Base-by-base conservation (phyloP, 2,329 filamentous ascomycete genomes). In the Ceratocystis colombiana region DNA sequence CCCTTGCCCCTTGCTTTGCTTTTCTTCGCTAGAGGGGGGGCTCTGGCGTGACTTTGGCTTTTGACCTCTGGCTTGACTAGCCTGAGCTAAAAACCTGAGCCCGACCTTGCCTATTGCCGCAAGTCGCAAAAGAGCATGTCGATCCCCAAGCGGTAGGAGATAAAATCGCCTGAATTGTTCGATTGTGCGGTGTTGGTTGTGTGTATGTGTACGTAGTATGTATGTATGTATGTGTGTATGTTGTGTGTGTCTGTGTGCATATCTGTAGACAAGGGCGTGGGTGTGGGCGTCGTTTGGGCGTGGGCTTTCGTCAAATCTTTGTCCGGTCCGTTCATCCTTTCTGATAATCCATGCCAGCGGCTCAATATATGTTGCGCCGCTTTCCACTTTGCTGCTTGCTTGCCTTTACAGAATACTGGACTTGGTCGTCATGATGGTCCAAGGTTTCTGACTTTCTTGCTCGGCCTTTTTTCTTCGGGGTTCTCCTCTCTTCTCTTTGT, bases 261-360 rank as follows among this genome's bases (percentile, higher is more conserved):
- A 41, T 41, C 37, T 41, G 37, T 41, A 12, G 37, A 41, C 37
- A 41, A 20, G 8, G 48, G 17, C 17, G 17, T 50, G 48, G 48
- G 48, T 2, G 53, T 57, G 22, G 53, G 53, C 53, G 30, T 57
- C 53, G 53, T 33, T 57, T 57, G 37, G 37, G 37, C 3, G 37
- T 41, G 37, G 37, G 37, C 37, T 41, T 41, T 41, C 37, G 37
- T 41, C 4, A 41, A 57, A 57, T 57, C 53, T 57, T 57, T 12
- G 53, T 57, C 22, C 53, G 25, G 53, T n/a, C 53, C 17, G 53
- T 57, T 57, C 53, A n/a, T 25, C 17, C 50, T 61, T 55, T 44
- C 64, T 61, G 41, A 37, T 50, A 65, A 64, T 62, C 30, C 45
- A 65, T 66, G 41, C 64, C 45, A 62, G 41, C 45, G 41, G 20